Base-by-base conservation (phyloP, 192 early-diverging fungal species). In the Rhizophagus clarus region DNA sequence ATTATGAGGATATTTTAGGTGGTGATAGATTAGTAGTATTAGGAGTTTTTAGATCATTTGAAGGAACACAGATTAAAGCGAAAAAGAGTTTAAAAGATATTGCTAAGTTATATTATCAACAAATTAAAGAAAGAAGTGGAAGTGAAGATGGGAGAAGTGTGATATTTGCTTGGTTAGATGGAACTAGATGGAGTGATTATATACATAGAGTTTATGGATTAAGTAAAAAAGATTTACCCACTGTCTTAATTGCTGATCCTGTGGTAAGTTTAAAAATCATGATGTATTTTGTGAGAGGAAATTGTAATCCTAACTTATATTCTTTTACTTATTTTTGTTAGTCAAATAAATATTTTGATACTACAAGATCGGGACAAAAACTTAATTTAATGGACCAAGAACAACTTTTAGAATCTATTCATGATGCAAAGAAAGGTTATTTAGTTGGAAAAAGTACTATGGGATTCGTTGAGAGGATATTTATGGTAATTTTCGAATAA, bases 1-100 rank as follows among this genome's bases (percentile, higher is more conserved):
- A 95, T 77, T 86, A 93, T 20, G 90, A 92, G 45, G 85, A 88
- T 2, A 87, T 95, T 80, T 86, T 97, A 80, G 88, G 91, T 40
- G 87, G 90, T 66, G 84, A 90, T 26, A 87, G 89, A 64, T 83
- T 90, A 68, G 82, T 96, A 2, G 88, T 94, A 0, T 81, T 97
- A 78, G 89, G 85, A 4, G 76, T 95, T 3, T 81, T 95, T 22
- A 89, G 92, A 77, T 84, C 86, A 9, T 76, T 79, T 7, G 81
- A 85, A 63, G 40, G 56, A 37, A 69, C 71, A 6, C 49, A 75
- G 1, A 6, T 29, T 68, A 47, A 29, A 14, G 82, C 82, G 4
- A 80, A 80, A 45, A 31, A 28, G 2, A 29, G 60, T 2, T 74
- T 85, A 72, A 74, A 83, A 37, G 78, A 82, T 47, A 76, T 80